Evolutionary conservation across 306 rosid genomes (phyloP).

Genomic region (Cucurbita maxima): DNA sequence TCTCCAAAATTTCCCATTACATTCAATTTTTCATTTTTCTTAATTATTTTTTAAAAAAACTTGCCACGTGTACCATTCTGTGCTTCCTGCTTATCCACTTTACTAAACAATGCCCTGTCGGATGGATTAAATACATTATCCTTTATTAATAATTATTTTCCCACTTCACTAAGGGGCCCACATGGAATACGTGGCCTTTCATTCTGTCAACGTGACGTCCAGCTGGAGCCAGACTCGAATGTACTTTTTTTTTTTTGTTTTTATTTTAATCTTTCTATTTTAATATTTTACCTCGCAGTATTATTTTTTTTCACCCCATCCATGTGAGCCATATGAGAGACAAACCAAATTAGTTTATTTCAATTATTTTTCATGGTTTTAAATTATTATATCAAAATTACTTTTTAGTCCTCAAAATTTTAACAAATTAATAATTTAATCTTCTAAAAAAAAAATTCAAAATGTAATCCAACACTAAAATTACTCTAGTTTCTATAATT

Average conservation of each 20-base stretch:
- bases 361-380: too few species aligned
- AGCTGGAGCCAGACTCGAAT: not conserved
- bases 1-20: not conserved
- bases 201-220: not conserved
- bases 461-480: too few species aligned
- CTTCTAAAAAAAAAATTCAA: too few species aligned
- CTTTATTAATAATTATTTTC: too few species aligned
- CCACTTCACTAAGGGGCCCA: not conserved
- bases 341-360: not conserved
- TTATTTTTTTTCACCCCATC: not conserved
- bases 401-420: too few species aligned
- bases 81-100: not conserved
- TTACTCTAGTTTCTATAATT: too few species aligned
- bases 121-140: not conserved
- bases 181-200: not conserved
- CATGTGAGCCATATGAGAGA: not conserved
- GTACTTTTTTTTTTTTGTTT: not conserved
- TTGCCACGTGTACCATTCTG: not conserved
- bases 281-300: not conserved
- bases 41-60: not conserved
- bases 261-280: not conserved
- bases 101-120: too few species aligned
- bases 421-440: too few species aligned
- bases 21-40: not conserved
- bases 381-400: too few species aligned